Evolutionary conservation across 148 eudicot species (phyloP), one percentile per base, ranked within the genome.

Genomic region (Rhododendron williamsianum): DNA sequence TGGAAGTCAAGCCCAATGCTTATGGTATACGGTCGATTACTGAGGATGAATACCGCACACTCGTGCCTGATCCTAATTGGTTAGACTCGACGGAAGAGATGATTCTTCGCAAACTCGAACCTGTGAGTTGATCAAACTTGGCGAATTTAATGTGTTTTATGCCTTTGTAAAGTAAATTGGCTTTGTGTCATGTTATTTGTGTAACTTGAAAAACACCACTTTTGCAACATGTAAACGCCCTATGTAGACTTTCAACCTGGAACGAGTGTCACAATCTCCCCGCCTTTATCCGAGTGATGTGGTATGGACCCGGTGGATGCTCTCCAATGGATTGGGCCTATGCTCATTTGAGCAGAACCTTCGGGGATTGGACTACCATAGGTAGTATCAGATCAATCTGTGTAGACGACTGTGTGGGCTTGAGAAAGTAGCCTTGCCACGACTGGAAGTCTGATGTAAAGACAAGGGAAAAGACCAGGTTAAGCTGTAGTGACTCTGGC

Each of bases 1-100:
- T 92, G 88, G 94, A 96, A 85, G 93, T 89, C 56, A 89, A 82
- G 48, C 90, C 94, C 4, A 96, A 96, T 80, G 84, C 81, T 9
- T 63, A 93, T 81, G 99, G 99, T 81, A 88, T 96, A 84, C 90
- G 52, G 67, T 95, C 99, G 8, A 77, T 96, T 19, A 90, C 98
- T 0, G 96, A 96, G 86, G 92, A 88, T 86, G 93, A 94, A 79
- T 94, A 90, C 83, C 90, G 95, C 43, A 93, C 95, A 13, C 84
- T 88, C 76, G 76, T 30, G 19, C 41, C 76, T 71, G 76, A 30
- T 71, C 41, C 76, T 33, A 33, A 13, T 71, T 30, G 36, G 38
- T 12, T 71, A 33, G 38, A 30, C 3, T 71, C 76, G 38, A 30
- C 35, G 0, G 18, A 12, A 13, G 41, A 71, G 21, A 71, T 71